These are phyloP conservation scores for Abelmoschus esculentus DNA, from an alignment of 345 rosid genomes.

Conservation along the genomic window DNA sequence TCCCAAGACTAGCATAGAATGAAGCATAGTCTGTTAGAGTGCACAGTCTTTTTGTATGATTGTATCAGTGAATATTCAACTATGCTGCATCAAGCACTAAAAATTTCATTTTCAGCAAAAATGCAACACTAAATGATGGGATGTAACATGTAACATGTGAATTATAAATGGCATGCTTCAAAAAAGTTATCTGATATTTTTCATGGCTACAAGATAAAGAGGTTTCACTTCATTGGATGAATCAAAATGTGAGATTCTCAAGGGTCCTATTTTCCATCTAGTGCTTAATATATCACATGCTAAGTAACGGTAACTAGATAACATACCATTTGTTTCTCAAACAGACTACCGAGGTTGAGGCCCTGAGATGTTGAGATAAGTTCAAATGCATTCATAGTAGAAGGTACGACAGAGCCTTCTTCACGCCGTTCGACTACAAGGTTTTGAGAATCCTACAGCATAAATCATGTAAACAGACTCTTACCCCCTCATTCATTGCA, in stretches of 20 bases:
- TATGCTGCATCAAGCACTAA: too few species aligned
- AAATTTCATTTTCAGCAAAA: too few species aligned
- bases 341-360: slow-evolving; percentile 86
- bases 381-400: slow-evolving; percentile 97
- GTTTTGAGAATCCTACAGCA: slow-evolving; percentile 49
- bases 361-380: slow-evolving; percentile 95
- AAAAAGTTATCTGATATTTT: not conserved
- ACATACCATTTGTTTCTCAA: slow-evolving; percentile 94
- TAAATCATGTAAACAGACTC: slow-evolving; percentile 16
- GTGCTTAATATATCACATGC: not conserved
- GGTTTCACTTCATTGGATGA: not conserved
- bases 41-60: too few species aligned
- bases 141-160: not conserved
- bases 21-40: too few species aligned
- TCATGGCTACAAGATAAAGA: not conserved
- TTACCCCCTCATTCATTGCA: not conserved
- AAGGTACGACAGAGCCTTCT: slow-evolving; percentile 59
- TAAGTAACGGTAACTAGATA: not conserved
- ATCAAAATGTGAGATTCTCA: not conserved
- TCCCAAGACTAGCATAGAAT: not conserved
- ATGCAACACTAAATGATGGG: not conserved
- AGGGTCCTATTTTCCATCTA: not conserved
- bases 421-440: slow-evolving; percentile 92
- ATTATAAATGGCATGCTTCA: not conserved
- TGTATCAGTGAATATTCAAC: too few species aligned